Percentiles rank a stretch among this genome's conserved stretches.
Conservation (phyloP, 768 basidiomycete genomes). For the Hemileccinum rubropunctum region DNA sequence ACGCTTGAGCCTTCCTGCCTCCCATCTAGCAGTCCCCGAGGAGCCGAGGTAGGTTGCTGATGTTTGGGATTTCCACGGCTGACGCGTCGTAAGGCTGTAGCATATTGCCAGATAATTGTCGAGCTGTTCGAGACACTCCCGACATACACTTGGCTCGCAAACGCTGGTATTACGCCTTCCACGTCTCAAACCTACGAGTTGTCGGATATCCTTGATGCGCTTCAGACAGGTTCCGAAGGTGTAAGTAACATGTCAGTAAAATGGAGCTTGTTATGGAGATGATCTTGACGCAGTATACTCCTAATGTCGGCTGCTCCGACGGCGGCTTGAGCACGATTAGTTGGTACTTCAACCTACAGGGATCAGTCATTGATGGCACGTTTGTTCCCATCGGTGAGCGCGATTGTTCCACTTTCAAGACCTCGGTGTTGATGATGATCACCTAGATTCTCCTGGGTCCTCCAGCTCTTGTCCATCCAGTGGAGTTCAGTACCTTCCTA, state of each 20-base stretch:
- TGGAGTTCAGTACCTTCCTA: constrained; percentile 61
- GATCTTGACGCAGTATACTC: constrained; percentile 39
- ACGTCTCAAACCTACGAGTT: constrained; percentile 55
- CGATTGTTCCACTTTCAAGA: background rate
- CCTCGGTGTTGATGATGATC: constrained; percentile 6
- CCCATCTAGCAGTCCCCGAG: constrained; percentile 53
- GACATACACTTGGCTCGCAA: constrained; percentile 68
- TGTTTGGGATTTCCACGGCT: background rate
- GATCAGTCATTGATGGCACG: constrained; percentile 63
- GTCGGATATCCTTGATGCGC: constrained; percentile 48
- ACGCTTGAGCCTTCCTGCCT: constrained; percentile 60
- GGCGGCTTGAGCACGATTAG: constrained; percentile 43
- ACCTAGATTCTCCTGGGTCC: constrained; percentile 46
- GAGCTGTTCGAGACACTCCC: constrained; percentile 63
- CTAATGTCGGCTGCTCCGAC: constrained; percentile 44
- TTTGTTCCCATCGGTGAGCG: constrained; percentile 59
- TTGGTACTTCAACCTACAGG: constrained; percentile 65
- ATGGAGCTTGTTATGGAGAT: background rate
- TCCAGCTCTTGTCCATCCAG: constrained; percentile 49
- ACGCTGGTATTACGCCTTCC: constrained; percentile 75
- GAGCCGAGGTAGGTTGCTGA: constrained; percentile 52
- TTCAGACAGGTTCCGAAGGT: constrained; percentile 54
- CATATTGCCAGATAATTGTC: constrained; percentile 60
- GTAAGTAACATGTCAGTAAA: constrained; percentile 10
- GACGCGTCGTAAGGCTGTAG: constrained; percentile 50